Conservation (phyloP, 306 rosid genomes). For the Ormosia emarginata region DNA sequence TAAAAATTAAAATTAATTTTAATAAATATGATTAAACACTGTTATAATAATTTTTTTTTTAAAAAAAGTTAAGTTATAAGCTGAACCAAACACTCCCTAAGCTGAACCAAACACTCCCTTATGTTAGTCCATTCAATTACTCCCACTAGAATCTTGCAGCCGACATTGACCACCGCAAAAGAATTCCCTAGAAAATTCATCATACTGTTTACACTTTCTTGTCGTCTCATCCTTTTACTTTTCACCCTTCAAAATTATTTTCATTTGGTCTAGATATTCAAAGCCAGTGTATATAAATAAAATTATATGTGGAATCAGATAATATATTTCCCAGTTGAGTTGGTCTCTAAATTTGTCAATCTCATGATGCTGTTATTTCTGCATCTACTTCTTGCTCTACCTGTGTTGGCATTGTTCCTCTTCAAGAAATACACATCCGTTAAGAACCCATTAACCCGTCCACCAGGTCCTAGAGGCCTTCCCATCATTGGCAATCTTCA, state of each 20-base stretch:
- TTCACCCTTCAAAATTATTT: not conserved
- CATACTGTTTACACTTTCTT: not conserved
- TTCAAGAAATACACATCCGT: not conserved
- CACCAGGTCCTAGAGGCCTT: conserved; percentile 17
- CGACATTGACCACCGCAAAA: too few species aligned
- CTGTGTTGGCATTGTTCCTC: not conserved
- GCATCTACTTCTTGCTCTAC: not conserved
- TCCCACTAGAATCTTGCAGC: too few species aligned
- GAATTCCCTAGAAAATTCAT: not conserved
- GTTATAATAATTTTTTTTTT: too few species aligned
- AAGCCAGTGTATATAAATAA: not conserved
- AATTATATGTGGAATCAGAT: not conserved
- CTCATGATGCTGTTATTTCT: not conserved
- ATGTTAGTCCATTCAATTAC: too few species aligned
- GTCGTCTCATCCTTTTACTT: not conserved
- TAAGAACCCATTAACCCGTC: not conserved
- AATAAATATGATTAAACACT: too few species aligned
- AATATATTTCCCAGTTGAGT: not conserved
- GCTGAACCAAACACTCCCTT: too few species aligned
- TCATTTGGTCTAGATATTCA: not conserved
- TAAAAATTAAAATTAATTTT: too few species aligned
- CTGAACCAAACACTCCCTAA: too few species aligned
- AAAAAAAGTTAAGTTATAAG: too few species aligned
- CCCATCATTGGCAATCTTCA: conserved; percentile 15
- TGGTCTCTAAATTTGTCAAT: not conserved